Conservation (phyloP, 345 rosid species). For the Eucalyptus sideroxylon region DNA sequence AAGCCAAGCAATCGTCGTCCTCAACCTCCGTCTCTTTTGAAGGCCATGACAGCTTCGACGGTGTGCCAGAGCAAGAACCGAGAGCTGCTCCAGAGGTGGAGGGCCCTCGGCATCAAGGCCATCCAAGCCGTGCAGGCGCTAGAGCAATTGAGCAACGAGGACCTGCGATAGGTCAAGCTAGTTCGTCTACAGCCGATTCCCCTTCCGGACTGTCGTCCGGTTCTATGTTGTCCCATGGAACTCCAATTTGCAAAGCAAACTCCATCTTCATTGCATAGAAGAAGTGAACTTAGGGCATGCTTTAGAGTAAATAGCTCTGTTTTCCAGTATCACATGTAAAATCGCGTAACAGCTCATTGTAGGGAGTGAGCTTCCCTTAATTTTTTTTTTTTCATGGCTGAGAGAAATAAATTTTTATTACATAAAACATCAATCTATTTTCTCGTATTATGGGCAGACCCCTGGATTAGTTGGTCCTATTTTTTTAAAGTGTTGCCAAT, state of each 20-base stretch:
- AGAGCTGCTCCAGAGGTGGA: no score
- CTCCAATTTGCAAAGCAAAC: not conserved
- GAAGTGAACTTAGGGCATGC: not conserved
- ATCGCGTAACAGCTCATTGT: not conserved
- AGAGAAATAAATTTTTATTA: not conserved
- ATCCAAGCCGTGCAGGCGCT: not conserved
- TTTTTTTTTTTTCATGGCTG: accelerated
- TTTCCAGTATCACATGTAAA: not conserved
- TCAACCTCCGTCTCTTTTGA: no score
- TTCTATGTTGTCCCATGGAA: no score
- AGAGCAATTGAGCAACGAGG: no score
- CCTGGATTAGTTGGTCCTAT: no score
- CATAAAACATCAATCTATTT: not conserved
- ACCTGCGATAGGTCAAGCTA: no score
- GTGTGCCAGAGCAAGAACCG: not conserved
- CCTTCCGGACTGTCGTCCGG: accelerated
- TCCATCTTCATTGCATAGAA: not conserved
- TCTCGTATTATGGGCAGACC: not conserved
- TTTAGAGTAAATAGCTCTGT: not conserved
- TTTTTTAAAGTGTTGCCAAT: no score
- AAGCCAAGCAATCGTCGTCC: no score
- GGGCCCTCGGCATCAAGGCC: not conserved
- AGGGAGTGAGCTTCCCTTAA: not conserved
- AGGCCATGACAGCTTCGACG: no score
- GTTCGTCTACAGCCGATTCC: no score